Conservation (phyloP, 2,329 filamentous ascomycete species). For the Samsoniella hepiali region DNA sequence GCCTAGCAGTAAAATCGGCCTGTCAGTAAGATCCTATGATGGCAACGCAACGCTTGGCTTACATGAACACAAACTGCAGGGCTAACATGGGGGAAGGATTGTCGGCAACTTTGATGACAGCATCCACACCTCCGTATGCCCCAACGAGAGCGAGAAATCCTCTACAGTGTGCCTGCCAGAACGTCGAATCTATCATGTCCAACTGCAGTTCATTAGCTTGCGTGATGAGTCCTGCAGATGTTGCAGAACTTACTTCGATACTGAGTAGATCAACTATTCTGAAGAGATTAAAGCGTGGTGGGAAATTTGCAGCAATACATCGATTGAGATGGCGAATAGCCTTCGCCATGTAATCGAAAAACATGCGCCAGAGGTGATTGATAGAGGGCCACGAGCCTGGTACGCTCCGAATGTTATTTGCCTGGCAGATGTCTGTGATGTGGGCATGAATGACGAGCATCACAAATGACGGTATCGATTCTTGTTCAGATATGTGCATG, state of each 20-base stretch:
- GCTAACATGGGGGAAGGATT: neutral
- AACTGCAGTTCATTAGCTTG: neutral
- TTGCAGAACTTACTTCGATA: neutral
- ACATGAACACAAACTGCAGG: conserved; percentile 8
- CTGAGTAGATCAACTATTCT: conserved; percentile 9
- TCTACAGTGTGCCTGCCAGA: neutral
- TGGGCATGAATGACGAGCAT: neutral
- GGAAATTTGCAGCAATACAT: neutral
- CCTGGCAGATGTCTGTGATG: neutral
- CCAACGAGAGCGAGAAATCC: conserved; percentile 3
- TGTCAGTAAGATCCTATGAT: neutral
- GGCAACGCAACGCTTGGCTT: neutral
- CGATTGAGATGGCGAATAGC: neutral
- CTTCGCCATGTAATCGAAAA: conserved; percentile 4
- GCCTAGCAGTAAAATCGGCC: neutral
- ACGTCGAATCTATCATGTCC: conserved; percentile 1
- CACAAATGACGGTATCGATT: conserved; percentile 7
- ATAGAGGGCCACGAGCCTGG: neutral
- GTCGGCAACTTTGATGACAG: neutral
- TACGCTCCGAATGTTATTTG: neutral
- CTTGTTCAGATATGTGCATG: conserved; percentile 7
- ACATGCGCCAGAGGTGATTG: conserved; percentile 2
- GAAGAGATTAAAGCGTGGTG: neutral
- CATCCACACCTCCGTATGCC: conserved; percentile 2
- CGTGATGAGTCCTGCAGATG: neutral